Base-by-base conservation (phyloP, 768 basidiomycete genomes). In the Termitomyces sp. region DNA sequence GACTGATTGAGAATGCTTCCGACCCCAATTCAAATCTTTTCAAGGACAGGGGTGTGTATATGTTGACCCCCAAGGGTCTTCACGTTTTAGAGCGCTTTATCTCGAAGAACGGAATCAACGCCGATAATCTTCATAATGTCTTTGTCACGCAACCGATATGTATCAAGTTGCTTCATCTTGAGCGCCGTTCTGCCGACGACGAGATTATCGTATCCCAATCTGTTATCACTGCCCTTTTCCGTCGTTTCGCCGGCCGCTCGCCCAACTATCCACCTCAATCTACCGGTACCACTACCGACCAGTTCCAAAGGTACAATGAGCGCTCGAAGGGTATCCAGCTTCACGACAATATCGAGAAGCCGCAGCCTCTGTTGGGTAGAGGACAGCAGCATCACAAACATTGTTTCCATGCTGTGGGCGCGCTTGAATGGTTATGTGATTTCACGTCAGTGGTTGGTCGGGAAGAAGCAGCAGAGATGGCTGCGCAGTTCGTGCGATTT, bases 41-140 rank as follows among this genome's bases (percentile, higher is more conserved):
- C 87, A 98, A 98, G 75, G 97, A 99, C 64, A 88, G 97, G 51
- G 96, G 96, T 57, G 88, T 98, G 56, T 99, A 94, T 73, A 82
- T 87, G 65, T 81, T 97, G 66, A 98, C 97, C 12, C 92, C 97
- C 15, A 99, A 99, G 75, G 97, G 97, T 51, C 86, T 98, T 50
- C 97, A 99, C 65, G 91, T 99, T 64, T 85, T 99, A 60, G 97
- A 99, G 68, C 87, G 97, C n/a, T 99, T 99, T 79, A 97, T 98
- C 77, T 90, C 88, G 71, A 98, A 96, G 80, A 98, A 99, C 69
- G 97, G 97, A 63, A 98, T 99, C 75, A 92, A 88, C 60, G 88
- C 93, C 42, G 93, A 97, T 72, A 87, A 94, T 69, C 83, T 98
- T 19, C 83, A 93, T 60, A 83, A 81, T 51, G 90, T 98, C 44